These are phyloP conservation scores for Nicotiana rustica DNA, from an alignment of 305 asterid species.

Conservation along the genomic window DNA sequence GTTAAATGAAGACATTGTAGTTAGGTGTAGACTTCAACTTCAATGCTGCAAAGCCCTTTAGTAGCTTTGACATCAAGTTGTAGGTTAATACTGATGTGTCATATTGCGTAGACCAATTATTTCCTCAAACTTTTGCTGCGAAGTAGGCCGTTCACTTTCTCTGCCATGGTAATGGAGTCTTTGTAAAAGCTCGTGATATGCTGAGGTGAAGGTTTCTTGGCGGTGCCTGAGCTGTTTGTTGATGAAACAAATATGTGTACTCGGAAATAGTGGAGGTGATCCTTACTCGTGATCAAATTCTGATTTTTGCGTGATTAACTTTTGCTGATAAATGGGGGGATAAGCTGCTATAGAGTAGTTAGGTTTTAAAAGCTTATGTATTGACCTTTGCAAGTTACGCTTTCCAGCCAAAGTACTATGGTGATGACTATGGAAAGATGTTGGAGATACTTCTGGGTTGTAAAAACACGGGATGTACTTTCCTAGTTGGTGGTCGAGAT, in stretches of 20 bases:
- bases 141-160: too few relatives aligned
- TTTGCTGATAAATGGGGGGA: slow-evolving; percentile 15
- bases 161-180: too few relatives aligned
- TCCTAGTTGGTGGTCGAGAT: slow-evolving; percentile 84
- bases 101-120: too few relatives aligned
- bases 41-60: too few relatives aligned
- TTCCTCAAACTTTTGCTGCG: too few relatives aligned
- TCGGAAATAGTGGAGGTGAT: neutral
- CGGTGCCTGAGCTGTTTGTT: too few relatives aligned
- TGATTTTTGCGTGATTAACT: neutral
- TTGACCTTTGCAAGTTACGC: slow-evolving; percentile 35
- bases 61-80: too few relatives aligned
- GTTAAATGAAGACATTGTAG: too few relatives aligned
- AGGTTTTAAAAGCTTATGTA: neutral
- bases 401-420: slow-evolving; percentile 84
- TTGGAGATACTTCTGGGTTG: slow-evolving; percentile 70
- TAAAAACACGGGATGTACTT: slow-evolving; percentile 83
- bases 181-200: too few relatives aligned
- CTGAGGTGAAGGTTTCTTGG: too few relatives aligned
- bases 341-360: neutral
- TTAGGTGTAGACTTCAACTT: too few relatives aligned
- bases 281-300: neutral
- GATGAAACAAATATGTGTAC: neutral
- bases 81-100: too few relatives aligned
- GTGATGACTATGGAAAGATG: slow-evolving; percentile 70